Conservation (phyloP, 768 basidiomycete species). For the Suillus discolor region DNA sequence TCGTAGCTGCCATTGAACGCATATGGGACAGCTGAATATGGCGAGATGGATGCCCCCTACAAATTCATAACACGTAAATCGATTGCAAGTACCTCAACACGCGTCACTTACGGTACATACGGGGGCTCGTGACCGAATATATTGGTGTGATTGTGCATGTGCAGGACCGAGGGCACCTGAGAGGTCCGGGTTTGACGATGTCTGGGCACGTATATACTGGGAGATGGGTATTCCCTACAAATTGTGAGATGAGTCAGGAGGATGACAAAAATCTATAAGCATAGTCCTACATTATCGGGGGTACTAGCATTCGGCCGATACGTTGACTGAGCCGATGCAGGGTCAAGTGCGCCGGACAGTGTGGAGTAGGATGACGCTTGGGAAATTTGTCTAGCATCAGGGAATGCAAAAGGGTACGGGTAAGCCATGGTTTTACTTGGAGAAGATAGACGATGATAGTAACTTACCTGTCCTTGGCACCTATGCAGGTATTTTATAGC, state of each 20-base stretch:
- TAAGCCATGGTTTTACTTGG: slow-evolving; percentile 20
- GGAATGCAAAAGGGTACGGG: slow-evolving; percentile 25
- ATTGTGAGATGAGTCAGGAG: neutral
- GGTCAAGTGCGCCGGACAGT: neutral
- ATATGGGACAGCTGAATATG: slow-evolving; percentile 28
- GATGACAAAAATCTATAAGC: neutral
- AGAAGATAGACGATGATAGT: neutral
- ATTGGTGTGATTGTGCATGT: neutral
- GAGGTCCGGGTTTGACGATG: neutral
- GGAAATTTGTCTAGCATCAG: slow-evolving; percentile 12
- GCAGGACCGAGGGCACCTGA: slow-evolving; percentile 2
- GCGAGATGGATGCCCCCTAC: slow-evolving; percentile 11
- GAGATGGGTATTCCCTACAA: slow-evolving; percentile 1
- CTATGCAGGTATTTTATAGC: neutral
- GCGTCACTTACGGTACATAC: neutral
- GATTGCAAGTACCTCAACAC: neutral
- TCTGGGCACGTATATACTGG: slow-evolving; percentile 14
- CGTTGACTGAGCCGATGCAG: neutral
- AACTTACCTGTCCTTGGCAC: neutral
- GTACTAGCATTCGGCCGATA: neutral
- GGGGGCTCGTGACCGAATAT: neutral
- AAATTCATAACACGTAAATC: neutral
- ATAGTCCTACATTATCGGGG: neutral
- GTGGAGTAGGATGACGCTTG: neutral
- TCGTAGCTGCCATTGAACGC: slow-evolving; percentile 19